Conservation (phyloP, 1,284 basidiomycete species). For the Amylostereum areolatum region DNA sequence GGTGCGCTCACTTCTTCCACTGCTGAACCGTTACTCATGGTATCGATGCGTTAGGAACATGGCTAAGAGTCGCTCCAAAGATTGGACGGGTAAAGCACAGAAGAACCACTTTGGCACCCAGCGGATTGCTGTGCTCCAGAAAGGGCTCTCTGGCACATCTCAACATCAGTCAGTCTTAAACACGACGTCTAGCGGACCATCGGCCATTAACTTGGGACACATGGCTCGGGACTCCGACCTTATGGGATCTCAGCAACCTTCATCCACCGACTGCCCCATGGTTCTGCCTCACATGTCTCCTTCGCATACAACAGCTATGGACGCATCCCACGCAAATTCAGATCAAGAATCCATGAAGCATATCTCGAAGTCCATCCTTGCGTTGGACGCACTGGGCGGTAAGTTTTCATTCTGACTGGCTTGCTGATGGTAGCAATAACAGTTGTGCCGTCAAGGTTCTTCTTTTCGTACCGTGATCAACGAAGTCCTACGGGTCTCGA, state of each 20-base stretch:
- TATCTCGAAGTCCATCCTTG: background rate
- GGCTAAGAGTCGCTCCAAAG: conserved; percentile 46
- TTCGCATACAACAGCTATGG: background rate
- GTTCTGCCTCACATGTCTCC: background rate
- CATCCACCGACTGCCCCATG: background rate
- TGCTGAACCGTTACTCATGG: background rate
- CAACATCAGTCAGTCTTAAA: background rate
- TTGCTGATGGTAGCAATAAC: background rate
- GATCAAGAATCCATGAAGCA: background rate
- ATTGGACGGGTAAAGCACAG: conserved; percentile 41
- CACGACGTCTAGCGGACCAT: background rate
- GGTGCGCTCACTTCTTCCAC: conserved; percentile 24
- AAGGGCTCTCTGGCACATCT: conserved; percentile 18
- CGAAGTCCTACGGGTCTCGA: conserved; percentile 10
- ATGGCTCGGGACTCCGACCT: background rate
- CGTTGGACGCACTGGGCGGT: background rate
- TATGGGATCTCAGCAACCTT: background rate
- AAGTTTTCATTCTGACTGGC: background rate
- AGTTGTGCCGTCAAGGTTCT: conserved; percentile 4
- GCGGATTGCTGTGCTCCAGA: conserved; percentile 44
- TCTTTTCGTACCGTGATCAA: conserved; percentile 5
- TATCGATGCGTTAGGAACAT: conserved; percentile 34
- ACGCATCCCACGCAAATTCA: too few species aligned
- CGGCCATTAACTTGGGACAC: background rate
- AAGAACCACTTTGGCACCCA: conserved; percentile 51